Percentiles rank a stretch among this genome's conserved stretches.
phyloP scores from a whole-genome alignment of 768 basidiomycete species.

The Plicaturopsis crispa region DNA sequence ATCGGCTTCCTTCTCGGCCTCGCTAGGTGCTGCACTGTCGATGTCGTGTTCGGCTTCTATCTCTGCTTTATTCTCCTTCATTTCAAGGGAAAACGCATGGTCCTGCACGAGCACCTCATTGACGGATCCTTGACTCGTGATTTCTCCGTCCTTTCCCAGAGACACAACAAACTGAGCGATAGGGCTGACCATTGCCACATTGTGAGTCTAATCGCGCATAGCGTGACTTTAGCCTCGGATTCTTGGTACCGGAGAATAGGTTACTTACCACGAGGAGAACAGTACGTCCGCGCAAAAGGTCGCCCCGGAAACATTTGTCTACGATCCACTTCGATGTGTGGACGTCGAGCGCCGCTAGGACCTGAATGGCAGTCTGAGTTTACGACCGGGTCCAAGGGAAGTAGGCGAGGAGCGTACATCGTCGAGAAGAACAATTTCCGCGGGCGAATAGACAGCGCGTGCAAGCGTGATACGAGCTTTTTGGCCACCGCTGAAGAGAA shows the following conservation, averaged over 20 bases:
- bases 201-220: conserved; percentile 19
- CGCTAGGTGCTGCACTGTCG: conserved; percentile 14
- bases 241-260: no score
- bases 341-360: conserved; percentile 35
- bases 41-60: conserved; percentile 20
- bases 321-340: conserved; percentile 47
- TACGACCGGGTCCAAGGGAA: no score
- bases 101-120: conserved; percentile 33
- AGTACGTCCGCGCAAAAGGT: conserved; percentile 40
- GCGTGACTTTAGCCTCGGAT: no score
- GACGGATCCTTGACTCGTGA: conserved; percentile 40
- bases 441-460: conserved; percentile 34
- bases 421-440: conserved; percentile 37
- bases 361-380: no score
- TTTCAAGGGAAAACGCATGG: conserved; percentile 19
- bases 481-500: conserved; percentile 39
- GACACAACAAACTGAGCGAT: conserved; percentile 41
- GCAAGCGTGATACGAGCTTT: conserved; percentile 40
- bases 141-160: conserved; percentile 43
- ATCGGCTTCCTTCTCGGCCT: conserved; percentile 19
- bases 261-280: conserved; percentile 42
- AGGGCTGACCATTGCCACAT: conserved; percentile 19
- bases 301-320: conserved; percentile 39
- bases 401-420: conserved; percentile 14
- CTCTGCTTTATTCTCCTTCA: not conserved